Conservation (phyloP, 805 yeast species). For the Soucietia sequanensis region DNA sequence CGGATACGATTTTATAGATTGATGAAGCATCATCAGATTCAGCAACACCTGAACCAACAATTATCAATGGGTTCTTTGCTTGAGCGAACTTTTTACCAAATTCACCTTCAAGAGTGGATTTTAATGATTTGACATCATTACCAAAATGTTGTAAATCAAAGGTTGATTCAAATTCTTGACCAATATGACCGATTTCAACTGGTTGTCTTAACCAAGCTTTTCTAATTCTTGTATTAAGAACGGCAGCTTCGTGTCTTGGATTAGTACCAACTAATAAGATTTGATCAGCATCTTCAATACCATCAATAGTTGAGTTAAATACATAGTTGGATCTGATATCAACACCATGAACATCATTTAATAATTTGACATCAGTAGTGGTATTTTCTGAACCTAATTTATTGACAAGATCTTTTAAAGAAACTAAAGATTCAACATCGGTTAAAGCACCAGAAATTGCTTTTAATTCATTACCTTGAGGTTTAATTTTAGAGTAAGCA, state of each 20-base stretch:
- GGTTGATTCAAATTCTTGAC: slow-evolving; percentile 76
- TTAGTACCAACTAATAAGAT: slow-evolving; percentile 80
- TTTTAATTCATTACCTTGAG: slow-evolving; percentile 69
- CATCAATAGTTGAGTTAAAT: slow-evolving; percentile 76
- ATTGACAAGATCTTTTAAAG: slow-evolving; percentile 76
- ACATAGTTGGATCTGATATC: slow-evolving; percentile 77
- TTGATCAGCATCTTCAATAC: slow-evolving; percentile 80
- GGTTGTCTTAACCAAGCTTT: slow-evolving; percentile 71
- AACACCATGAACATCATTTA: slow-evolving; percentile 58
- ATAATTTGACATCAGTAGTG: slow-evolving; percentile 65
- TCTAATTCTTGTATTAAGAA: slow-evolving; percentile 79
- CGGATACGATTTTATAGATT: slow-evolving; percentile 56
- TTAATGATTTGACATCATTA: slow-evolving; percentile 52
- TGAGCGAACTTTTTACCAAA: slow-evolving; percentile 63
- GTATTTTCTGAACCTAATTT: slow-evolving; percentile 78
- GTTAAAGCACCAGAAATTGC: slow-evolving; percentile 79
- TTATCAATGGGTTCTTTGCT: slow-evolving; percentile 74
- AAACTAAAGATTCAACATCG: slow-evolving; percentile 81
- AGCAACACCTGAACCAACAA: slow-evolving; percentile 77
- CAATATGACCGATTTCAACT: slow-evolving; percentile 70
- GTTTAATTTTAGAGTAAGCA: slow-evolving; percentile 54
- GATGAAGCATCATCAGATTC: slow-evolving; percentile 65
- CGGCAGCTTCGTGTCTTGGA: slow-evolving; percentile 90
- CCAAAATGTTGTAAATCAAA: slow-evolving; percentile 68
- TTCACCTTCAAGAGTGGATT: slow-evolving; percentile 61